Conservation (phyloP, 306 rosid species). For the Lathyrus sativus region DNA sequence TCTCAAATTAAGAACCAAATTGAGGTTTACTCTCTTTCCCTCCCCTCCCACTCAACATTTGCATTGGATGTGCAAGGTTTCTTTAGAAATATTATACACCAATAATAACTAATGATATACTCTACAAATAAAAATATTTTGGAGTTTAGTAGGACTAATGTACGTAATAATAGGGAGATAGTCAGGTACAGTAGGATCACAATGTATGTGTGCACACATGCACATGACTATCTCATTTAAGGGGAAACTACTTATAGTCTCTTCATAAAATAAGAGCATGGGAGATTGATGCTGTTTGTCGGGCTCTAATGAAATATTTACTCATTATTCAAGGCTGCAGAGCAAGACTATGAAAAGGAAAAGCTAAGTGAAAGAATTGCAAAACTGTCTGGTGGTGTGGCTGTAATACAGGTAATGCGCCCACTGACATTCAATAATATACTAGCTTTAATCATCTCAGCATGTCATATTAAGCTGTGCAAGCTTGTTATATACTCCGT, state of each 20-base stretch:
- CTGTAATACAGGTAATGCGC: constrained; percentile 80
- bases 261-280: background rate
- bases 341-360: constrained; percentile 92
- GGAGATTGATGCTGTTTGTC: background rate
- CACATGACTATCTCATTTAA: background rate
- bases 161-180: background rate
- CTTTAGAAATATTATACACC: background rate
- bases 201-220: background rate
- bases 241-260: background rate
- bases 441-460: background rate
- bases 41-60: background rate
- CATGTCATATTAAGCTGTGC: background rate
- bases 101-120: background rate
- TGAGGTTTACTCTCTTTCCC: constrained; percentile 55
- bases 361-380: constrained; percentile 94
- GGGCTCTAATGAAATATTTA: background rate
- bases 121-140: background rate
- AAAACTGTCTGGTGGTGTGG: constrained; percentile 96
- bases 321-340: constrained; percentile 68
- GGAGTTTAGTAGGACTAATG: background rate
- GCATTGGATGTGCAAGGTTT: background rate
- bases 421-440: background rate
- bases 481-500: background rate
- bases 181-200: background rate
- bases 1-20: constrained; percentile 83